A percentile compares a stretch with the other conserved stretches of the same genome.
Evolutionary conservation across 2,329 filamentous ascomycete species (phyloP).

Genomic region (Simplicillium aogashimaense): DNA sequence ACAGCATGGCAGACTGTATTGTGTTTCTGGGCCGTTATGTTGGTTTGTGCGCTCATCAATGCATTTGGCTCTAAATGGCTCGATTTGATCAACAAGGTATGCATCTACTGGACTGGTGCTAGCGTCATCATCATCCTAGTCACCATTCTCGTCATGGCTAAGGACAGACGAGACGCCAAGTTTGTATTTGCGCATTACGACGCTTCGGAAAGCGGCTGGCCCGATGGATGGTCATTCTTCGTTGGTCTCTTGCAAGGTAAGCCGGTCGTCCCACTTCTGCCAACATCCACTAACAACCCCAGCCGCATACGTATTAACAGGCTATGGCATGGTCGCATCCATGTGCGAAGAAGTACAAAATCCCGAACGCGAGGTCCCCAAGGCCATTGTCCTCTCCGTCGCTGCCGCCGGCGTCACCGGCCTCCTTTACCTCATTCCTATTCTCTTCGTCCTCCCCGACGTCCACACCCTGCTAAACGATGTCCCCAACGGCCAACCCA

Average conservation of each 20-base stretch:
- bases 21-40: constrained; percentile 59
- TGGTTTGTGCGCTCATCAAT: constrained; percentile 56
- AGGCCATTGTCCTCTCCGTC: constrained; percentile 59
- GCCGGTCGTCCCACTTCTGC: constrained; percentile 16
- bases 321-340: constrained; percentile 42
- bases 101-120: constrained; percentile 62
- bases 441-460: constrained; percentile 67
- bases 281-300: constrained; percentile 17
- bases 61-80: constrained; percentile 50
- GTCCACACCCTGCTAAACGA: constrained; percentile 53
- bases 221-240: constrained; percentile 51
- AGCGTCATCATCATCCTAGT: constrained; percentile 64
- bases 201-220: constrained; percentile 60
- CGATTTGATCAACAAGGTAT: constrained; percentile 58
- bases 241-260: constrained; percentile 41
- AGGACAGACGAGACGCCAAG: constrained; percentile 50
- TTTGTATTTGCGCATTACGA: constrained; percentile 63
- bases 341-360: constrained; percentile 54
- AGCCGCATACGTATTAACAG: constrained; percentile 30
- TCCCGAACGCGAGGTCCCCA: constrained; percentile 50
- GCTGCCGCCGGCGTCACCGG: constrained; percentile 55
- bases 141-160: constrained; percentile 55
- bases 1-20: constrained; percentile 65
- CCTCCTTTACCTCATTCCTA: constrained; percentile 55
- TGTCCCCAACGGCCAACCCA: constrained; percentile 53